phyloP scores from a whole-genome alignment of 352 stramenopile species.

The Pythium chondricola region DNA sequence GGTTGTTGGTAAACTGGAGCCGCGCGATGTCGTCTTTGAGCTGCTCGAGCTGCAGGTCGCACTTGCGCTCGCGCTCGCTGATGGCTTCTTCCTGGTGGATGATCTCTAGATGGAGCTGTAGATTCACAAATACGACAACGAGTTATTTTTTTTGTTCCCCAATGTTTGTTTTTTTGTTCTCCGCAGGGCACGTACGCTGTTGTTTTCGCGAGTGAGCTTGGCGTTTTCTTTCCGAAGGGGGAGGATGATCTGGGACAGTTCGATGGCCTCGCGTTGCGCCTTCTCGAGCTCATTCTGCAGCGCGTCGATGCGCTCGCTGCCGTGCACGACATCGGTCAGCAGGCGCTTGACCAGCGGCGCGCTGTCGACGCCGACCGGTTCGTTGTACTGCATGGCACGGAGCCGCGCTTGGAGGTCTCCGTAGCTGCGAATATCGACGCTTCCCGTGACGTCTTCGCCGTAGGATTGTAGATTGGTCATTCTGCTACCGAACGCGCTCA shows the following conservation, averaged over 20 bases:
- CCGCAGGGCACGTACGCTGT: constrained; percentile 52
- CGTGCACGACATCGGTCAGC: constrained; percentile 42
- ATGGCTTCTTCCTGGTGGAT: constrained; percentile 79
- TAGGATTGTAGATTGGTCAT: constrained; percentile 30
- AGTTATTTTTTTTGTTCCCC: background rate
- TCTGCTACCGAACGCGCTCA: constrained; percentile 8
- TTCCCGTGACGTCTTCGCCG: constrained; percentile 27
- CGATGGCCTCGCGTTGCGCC: constrained; percentile 49
- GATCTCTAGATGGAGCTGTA: constrained; percentile 65
- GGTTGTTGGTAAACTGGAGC: constrained; percentile 57
- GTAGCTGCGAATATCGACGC: constrained; percentile 40
- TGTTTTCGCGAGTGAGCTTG: constrained; percentile 67
- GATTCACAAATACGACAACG: background rate
- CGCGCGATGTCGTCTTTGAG: constrained; percentile 67
- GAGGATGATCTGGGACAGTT: constrained; percentile 61
- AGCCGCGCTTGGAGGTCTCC: constrained; percentile 53
- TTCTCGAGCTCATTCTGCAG: constrained; percentile 42
- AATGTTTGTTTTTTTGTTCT: no score
- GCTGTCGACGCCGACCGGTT: constrained; percentile 61
- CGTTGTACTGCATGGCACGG: constrained; percentile 47
- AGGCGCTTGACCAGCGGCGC: constrained; percentile 46
- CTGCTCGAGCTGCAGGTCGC: constrained; percentile 56
- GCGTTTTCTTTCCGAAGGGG: constrained; percentile 76
- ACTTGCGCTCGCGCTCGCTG: constrained; percentile 53
- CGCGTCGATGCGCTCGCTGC: constrained; percentile 23